Conservation (phyloP, 768 basidiomycete species). For the Gyrodon lividus region DNA sequence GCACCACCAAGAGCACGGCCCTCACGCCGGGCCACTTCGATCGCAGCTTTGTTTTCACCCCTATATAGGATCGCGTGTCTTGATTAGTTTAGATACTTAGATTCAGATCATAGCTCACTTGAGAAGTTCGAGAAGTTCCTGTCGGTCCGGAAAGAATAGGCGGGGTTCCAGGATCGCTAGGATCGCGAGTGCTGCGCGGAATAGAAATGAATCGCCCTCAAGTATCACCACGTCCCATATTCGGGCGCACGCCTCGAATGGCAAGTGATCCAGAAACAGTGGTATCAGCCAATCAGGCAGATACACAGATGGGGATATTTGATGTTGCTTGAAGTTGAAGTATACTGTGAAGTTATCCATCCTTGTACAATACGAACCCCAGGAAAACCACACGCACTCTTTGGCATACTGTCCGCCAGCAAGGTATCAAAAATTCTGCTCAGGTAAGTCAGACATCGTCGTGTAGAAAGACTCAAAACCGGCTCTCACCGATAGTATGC, state of each 20-base stretch:
- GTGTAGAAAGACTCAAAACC: not conserved
- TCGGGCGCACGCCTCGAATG: constrained; percentile 86
- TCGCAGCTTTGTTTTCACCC: constrained; percentile 79
- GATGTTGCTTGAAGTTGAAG: constrained; percentile 93
- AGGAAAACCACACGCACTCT: constrained; percentile 51
- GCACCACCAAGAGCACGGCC: constrained; percentile 60
- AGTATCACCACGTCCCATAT: constrained; percentile 86
- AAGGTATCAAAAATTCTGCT: constrained; percentile 87
- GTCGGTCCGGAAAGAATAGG: constrained; percentile 83
- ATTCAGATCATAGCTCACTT: constrained; percentile 44
- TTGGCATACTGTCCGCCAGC: constrained; percentile 91
- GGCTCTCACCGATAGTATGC: constrained; percentile 78
- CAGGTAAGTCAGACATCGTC: constrained; percentile 12
- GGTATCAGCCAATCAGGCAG: constrained; percentile 80
- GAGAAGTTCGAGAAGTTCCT: constrained; percentile 76
- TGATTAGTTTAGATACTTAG: constrained; percentile 14
- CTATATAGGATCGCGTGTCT: constrained; percentile 34
- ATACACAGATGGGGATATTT: constrained; percentile 84
- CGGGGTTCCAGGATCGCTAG: constrained; percentile 82
- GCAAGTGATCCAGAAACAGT: constrained; percentile 82
- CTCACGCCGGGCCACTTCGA: constrained; percentile 80
- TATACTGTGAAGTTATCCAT: constrained; percentile 54
- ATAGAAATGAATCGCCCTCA: constrained; percentile 89
- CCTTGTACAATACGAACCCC: not conserved
- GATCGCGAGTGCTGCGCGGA: constrained; percentile 79